A percentile compares a stretch with the other conserved stretches of the same genome.
Conservation (phyloP, 2,329 filamentous ascomycete species). For the Curvularia eragrostidis region DNA sequence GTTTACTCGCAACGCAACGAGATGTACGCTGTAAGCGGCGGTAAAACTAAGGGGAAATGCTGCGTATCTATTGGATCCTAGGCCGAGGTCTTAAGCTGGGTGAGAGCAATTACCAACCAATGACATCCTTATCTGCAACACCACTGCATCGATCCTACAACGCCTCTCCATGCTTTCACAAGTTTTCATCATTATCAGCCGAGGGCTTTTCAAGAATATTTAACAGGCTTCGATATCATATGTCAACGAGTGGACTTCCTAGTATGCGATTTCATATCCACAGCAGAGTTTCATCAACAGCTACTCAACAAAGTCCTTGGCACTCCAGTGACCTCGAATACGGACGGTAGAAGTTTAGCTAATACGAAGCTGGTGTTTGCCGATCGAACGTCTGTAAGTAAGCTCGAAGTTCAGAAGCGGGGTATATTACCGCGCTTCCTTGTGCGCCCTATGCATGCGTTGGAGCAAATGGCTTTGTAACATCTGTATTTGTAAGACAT, state of each 20-base stretch:
- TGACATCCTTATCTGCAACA: not conserved
- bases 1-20: not conserved
- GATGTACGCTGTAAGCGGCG: not conserved
- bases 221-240: not conserved
- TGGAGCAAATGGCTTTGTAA: slow-evolving; percentile 5
- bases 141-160: not conserved
- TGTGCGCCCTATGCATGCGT: not conserved
- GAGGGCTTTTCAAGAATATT: not conserved
- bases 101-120: slow-evolving; percentile 1
- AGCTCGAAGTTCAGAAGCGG: slow-evolving; percentile 18
- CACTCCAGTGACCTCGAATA: not conserved
- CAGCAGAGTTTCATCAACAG: not conserved
- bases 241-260: not conserved
- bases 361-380: slow-evolving; percentile 19
- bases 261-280: not conserved
- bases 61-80: not conserved
- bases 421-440: slow-evolving; percentile 15
- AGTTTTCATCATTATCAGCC: not conserved
- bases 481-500: slow-evolving; percentile 3
- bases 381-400: slow-evolving; percentile 10
- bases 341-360: not conserved
- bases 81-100: not conserved
- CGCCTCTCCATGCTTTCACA: not conserved
- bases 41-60: not conserved
- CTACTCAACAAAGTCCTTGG: not conserved